phyloP scores from a whole-genome alignment of 495 filamentous ascomycete species.

The Hypomontagnella submonticulosa region DNA sequence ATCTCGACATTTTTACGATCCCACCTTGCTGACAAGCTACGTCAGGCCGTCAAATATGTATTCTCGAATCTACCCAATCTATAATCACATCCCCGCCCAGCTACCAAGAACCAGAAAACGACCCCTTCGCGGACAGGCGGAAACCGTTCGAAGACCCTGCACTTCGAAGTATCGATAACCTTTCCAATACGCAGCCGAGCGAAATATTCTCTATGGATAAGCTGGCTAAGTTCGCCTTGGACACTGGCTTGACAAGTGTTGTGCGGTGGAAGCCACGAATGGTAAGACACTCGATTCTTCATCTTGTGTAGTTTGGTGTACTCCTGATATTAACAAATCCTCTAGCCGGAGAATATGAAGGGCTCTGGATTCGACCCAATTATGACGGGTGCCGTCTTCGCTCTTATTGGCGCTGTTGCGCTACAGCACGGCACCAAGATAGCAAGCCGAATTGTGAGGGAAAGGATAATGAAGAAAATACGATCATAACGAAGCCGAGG shows the following conservation, averaged over 20 bases:
- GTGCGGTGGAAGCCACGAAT: constrained; percentile 87
- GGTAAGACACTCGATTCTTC: constrained; percentile 60
- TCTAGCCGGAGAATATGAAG: constrained; percentile 75
- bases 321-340: constrained; percentile 27
- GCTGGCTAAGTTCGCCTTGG: constrained; percentile 71
- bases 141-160: constrained; percentile 78
- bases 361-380: constrained; percentile 78
- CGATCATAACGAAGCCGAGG: constrained; percentile 23
- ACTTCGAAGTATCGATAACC: constrained; percentile 75
- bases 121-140: constrained; percentile 61
- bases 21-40: background rate
- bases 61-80: constrained; percentile 78
- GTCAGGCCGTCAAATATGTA: constrained; percentile 78
- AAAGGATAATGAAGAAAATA: constrained; percentile 73
- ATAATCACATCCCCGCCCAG: constrained; percentile 64
- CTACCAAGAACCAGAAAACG: constrained; percentile 44
- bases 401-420: constrained; percentile 87
- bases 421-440: constrained; percentile 84
- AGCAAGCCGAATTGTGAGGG: constrained; percentile 77
- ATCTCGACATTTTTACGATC: background rate
- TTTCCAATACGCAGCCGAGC: constrained; percentile 66
- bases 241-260: constrained; percentile 76
- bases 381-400: constrained; percentile 79
- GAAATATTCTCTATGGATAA: constrained; percentile 67
- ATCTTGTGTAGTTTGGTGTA: background rate